A percentile compares a stretch with the other conserved stretches of the same genome.
Evolutionary conservation across 2,329 filamentous ascomycete genomes (phyloP).

Genomic region (Onygenales sp.): DNA sequence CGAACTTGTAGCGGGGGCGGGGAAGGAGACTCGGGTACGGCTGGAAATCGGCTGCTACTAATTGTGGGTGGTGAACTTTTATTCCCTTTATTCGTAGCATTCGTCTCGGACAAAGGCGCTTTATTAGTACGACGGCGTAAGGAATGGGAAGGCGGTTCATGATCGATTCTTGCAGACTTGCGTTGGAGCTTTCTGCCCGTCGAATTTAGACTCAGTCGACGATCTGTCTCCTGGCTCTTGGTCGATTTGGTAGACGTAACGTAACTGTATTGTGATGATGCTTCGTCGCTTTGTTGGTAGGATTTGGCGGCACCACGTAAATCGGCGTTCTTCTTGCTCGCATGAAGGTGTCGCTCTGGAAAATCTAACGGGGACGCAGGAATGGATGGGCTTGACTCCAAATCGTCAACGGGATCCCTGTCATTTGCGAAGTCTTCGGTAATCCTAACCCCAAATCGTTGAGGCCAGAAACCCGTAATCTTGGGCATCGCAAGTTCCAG

Average conservation of each 20-base stretch:
- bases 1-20: not conserved
- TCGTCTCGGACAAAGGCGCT: not conserved
- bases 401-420: not conserved
- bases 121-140: not conserved
- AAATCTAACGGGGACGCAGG: not conserved
- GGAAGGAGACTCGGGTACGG: not conserved
- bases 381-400: not conserved
- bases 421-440: conserved; percentile 5
- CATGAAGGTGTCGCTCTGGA: conserved; percentile 9
- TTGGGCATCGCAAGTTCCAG: not conserved
- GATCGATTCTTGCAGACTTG: not conserved
- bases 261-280: not conserved
- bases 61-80: not conserved
- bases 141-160: not conserved
- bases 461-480: conserved; percentile 7
- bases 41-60: not conserved
- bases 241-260: not conserved
- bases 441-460: not conserved
- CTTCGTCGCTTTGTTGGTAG: not conserved
- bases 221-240: not conserved
- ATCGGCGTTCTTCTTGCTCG: conserved; percentile 9
- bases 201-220: not conserved
- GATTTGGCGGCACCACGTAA: conserved; percentile 9
- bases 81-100: not conserved
- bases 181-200: not conserved